Conservation (phyloP, 2,329 filamentous ascomycete species). For the Ascochyta viciae-villosae region DNA sequence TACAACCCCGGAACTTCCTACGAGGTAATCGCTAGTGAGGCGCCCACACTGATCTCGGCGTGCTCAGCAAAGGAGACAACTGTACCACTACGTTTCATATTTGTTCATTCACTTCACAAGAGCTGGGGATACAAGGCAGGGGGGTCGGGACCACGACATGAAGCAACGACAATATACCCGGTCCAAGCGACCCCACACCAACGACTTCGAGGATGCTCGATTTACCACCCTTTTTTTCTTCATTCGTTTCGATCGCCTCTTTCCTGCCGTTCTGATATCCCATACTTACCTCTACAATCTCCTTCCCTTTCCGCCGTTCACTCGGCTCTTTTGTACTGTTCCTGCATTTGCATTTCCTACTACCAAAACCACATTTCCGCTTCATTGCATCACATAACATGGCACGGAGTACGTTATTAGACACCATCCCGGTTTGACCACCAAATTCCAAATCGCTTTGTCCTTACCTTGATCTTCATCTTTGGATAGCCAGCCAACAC, state of each 20-base stretch:
- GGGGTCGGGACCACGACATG: conserved; percentile 18
- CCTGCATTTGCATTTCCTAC: background rate
- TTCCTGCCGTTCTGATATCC: conserved; percentile 13
- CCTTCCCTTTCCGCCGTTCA: background rate
- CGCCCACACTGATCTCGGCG: background rate
- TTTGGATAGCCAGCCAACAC: background rate
- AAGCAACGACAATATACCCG: conserved; percentile 21
- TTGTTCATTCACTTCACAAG: conserved; percentile 13
- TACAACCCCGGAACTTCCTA: conserved; percentile 17
- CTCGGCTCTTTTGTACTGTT: background rate
- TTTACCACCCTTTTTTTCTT: background rate
- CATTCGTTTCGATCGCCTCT: background rate
- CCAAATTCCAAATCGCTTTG: no score
- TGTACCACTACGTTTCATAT: conserved; percentile 15
- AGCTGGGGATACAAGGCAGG: conserved; percentile 14
- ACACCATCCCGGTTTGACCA: no score
- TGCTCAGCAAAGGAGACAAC: background rate
- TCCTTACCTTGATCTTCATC: background rate
- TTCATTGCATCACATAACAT: background rate
- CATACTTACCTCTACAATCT: conserved; percentile 3
- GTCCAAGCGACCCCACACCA: conserved; percentile 13
- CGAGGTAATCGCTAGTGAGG: conserved; percentile 44
- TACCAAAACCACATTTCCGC: background rate
- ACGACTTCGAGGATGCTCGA: conserved; percentile 15
- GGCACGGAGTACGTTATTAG: no score